Evolutionary conservation across 192 early-diverging fungal genomes (phyloP), one percentile per base, ranked within the genome.

Genomic region (Helicostylum pulchrum): DNA sequence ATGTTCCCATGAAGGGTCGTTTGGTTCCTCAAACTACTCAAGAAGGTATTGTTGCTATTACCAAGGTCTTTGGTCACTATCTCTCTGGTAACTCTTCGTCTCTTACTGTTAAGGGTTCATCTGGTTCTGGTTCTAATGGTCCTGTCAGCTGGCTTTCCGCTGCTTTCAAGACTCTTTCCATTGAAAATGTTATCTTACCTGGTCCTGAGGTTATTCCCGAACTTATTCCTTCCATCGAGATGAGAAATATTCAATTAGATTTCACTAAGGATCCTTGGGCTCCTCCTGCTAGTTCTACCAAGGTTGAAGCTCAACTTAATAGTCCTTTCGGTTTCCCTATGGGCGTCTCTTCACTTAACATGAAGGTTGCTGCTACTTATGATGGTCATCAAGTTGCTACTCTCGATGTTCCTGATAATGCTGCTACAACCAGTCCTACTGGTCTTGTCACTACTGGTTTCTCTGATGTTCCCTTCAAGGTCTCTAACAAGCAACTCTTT

Each of bases 1-100:
- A 68, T 45, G 59, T 86, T n/a, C 64, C 71, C 47, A 62, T 87
- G 68, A 74, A 70, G 11, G 85, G 85, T 45, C 76, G 70, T 26
- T 68, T 87, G 68, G 26, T 77, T 31, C 80, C 77, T 21, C 85
- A 85, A 65, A 76, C 65, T 8, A 68, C 67, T 46, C 55, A 72
- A 26, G 73, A 70, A 8, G 78, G 68, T 31, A 67, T 86, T 56
- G 61, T 58, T 5, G 76, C 78, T 12, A 71, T 85, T 56, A 73
- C 62, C 11, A 60, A 64, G 2, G 55, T 85, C 8, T 85, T 85
- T 64, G 77, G 75, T 10, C 70, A 78, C 47, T 85, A 78, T 53
- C 74, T 85, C 52, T 56, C 53, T 39, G 83, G 77, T 47, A 43
- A 75, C n/a, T 47, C 62, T 23, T 57, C 74, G 14, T 7, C 39